phyloP scores from a whole-genome alignment of 495 filamentous ascomycete species.

The Pseudomonodictys pantanalensis region DNA sequence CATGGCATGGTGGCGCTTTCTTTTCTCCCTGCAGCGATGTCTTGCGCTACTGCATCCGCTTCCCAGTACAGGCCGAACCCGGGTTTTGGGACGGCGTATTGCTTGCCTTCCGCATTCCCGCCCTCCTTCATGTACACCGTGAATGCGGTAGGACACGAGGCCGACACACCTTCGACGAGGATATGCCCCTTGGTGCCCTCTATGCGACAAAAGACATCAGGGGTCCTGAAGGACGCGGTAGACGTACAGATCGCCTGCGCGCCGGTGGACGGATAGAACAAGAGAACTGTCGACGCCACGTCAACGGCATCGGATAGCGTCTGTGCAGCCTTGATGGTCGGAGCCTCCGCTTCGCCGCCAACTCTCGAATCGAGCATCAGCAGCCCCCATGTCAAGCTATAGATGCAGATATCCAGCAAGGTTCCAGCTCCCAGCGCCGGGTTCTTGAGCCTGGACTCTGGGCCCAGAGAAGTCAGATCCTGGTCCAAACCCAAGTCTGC shows the following conservation, averaged over 20 bases:
- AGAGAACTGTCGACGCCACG: slow-evolving; percentile 8
- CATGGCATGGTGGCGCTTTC: slow-evolving; percentile 30
- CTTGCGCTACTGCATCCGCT: slow-evolving; percentile 30
- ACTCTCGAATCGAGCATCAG: slow-evolving; percentile 10
- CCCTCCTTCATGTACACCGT: slow-evolving; percentile 18
- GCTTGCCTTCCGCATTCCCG: slow-evolving; percentile 3
- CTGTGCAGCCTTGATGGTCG: slow-evolving; percentile 24
- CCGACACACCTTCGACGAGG: slow-evolving; percentile 7
- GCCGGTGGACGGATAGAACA: slow-evolving; percentile 13
- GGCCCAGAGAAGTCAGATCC: slow-evolving; percentile 15
- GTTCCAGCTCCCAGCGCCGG: slow-evolving; percentile 30
- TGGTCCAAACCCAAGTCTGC: slow-evolving; percentile 33
- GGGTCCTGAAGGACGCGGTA: slow-evolving; percentile 4
- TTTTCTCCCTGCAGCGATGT: slow-evolving; percentile 21
- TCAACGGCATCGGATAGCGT: slow-evolving; percentile 23
- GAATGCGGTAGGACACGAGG: slow-evolving; percentile 18
- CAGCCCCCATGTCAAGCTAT: slow-evolving; percentile 26
- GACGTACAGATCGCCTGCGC: slow-evolving; percentile 29
- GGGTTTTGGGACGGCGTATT: slow-evolving; percentile 1
- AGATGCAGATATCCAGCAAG: slow-evolving; percentile 34
- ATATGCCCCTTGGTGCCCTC: slow-evolving; percentile 28
- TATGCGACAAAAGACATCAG: slow-evolving; percentile 19
- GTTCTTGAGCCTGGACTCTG: slow-evolving; percentile 27
- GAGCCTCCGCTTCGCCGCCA: slow-evolving; percentile 22
- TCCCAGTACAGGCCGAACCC: slow-evolving; percentile 30